Evolutionary conservation across 805 yeast genomes (phyloP).

Genomic region (Cyberlindnera xishuangbannaensis): DNA sequence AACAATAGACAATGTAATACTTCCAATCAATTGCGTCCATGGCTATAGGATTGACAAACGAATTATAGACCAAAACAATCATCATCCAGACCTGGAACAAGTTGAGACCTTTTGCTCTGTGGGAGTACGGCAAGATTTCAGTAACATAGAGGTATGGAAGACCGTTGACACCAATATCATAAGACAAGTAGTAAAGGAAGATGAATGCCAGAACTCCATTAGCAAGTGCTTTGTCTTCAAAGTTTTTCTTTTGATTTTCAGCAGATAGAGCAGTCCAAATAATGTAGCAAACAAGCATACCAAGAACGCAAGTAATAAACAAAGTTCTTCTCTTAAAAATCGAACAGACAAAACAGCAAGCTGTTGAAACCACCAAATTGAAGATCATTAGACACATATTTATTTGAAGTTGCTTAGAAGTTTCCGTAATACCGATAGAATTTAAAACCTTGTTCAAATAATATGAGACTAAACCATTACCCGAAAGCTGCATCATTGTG

Average conservation of each 20-base stretch:
- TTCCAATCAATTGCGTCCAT: constrained; percentile 32
- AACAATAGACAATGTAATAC: constrained; percentile 31
- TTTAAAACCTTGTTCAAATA: constrained; percentile 44
- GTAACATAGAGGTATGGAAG: constrained; percentile 40
- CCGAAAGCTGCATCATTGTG: constrained; percentile 39
- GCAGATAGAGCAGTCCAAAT: constrained; percentile 44
- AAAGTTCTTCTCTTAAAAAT: constrained; percentile 32
- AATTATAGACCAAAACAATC: constrained; percentile 25
- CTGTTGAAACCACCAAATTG: constrained; percentile 31
- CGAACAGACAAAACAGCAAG: constrained; percentile 21
- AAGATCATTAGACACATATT: constrained; percentile 44
- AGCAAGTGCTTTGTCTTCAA: constrained; percentile 33
- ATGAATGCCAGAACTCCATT: constrained; percentile 47
- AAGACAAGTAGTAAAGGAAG: constrained; percentile 37
- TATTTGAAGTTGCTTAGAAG: constrained; percentile 38
- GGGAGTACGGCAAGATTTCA: constrained; percentile 31
- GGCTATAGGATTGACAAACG: constrained; percentile 33
- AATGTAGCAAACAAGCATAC: constrained; percentile 32
- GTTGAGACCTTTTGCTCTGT: constrained; percentile 24
- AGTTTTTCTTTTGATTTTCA: constrained; percentile 33
- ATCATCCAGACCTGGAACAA: constrained; percentile 15
- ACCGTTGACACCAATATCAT: constrained; percentile 39
- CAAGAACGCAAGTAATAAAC: constrained; percentile 30
- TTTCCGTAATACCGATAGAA: constrained; percentile 46
- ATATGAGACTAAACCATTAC: constrained; percentile 46